A percentile compares a stretch with the other conserved stretches of the same genome.
Evolutionary conservation across 2,329 filamentous ascomycete species (phyloP).

Genomic region (Xylaria sp.): DNA sequence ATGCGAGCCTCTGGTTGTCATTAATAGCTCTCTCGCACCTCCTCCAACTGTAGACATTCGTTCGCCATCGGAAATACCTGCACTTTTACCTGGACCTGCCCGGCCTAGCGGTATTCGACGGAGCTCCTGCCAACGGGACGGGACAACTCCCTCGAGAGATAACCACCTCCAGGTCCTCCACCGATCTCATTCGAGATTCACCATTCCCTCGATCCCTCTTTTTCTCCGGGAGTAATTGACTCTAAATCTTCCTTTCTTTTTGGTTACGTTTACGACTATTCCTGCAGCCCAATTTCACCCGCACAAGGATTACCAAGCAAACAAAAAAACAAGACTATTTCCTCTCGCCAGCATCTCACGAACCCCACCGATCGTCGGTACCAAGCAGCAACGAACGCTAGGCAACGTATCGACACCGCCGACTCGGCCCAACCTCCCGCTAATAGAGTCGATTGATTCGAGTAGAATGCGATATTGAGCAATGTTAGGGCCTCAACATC

Average conservation of each 20-base stretch:
- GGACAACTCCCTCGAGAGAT: conserved; percentile 5
- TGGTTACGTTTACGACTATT: conserved; percentile 34
- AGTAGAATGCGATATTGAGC: conserved; percentile 33
- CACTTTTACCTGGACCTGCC: conserved; percentile 4
- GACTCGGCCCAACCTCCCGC: conserved; percentile 3
- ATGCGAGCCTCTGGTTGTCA: conserved; percentile 15
- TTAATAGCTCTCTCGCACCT: conserved; percentile 23
- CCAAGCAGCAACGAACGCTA: conserved; percentile 5
- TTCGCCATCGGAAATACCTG: conserved; percentile 30
- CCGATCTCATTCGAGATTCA: conserved; percentile 20
- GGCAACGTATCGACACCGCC: neutral
- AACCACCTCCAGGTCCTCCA: conserved; percentile 3
- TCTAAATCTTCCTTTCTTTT: conserved; percentile 21
- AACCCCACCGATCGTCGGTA: conserved; percentile 4
- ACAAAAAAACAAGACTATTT: conserved; percentile 25
- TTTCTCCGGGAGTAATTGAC: conserved; percentile 23
- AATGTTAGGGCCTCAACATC: conserved; percentile 31
- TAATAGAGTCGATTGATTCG: conserved; percentile 12
- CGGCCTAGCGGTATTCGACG: neutral
- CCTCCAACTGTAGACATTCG: conserved; percentile 38
- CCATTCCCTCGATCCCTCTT: conserved; percentile 27
- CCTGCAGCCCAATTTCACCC: conserved; percentile 24
- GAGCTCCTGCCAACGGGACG: neutral
- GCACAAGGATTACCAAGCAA: conserved; percentile 23
- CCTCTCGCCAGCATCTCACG: conserved; percentile 21